Evolutionary conservation across 2,329 filamentous ascomycete genomes (phyloP), one percentile per base, ranked within the genome.

Genomic region (Colletotrichum simmondsii): DNA sequence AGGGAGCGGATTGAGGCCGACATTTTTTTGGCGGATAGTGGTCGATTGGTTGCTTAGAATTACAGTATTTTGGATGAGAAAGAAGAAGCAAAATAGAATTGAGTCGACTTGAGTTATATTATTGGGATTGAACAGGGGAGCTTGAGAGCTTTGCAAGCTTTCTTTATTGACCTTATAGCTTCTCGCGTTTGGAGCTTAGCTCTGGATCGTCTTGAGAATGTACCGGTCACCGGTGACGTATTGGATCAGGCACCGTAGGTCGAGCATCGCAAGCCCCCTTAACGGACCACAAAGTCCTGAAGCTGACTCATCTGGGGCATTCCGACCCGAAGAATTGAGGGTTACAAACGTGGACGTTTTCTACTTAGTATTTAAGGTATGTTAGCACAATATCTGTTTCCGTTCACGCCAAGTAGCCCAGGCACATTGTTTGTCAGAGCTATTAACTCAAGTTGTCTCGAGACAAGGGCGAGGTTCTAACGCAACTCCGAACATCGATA

Each of bases 221-320:
- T 54, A 64, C 30, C 30, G 61, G 61, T 64, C 61, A 64, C 49
- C 49, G 16, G 61, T 64, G 61, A 64, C 61, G 61, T 54, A 64
- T 49, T 49, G 8, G 42, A 49, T 7, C 12, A 35, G 32, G 32
- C 32, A 35, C 32, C 32, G 4, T 12, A 35, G 42, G 42, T 19
- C 54, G 35, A 67, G 65, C 14, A 28, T 24, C 30, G 42, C 68
- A n/a, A 49, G 42, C 19, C 32, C 63, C 24, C 46, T 24, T 11
- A 32, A 32, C 14, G 1, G 12, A 35, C 16, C 22, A n/a, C 32
- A 19, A 12, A 22, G 30, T 28, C 30, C 22, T 54, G 12, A 10
- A 37, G 61, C 61, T 37, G 61, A 54, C 28, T 64, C 61, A 64
- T 53, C 61, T 26, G n/a, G 5, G 28, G 3, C 24, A 3, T n/a